A percentile compares a stretch with the other conserved stretches of the same genome.
These are phyloP conservation scores for Diatrype stigma DNA, from an alignment of 2,329 filamentous ascomycete species.

Conservation along the genomic window DNA sequence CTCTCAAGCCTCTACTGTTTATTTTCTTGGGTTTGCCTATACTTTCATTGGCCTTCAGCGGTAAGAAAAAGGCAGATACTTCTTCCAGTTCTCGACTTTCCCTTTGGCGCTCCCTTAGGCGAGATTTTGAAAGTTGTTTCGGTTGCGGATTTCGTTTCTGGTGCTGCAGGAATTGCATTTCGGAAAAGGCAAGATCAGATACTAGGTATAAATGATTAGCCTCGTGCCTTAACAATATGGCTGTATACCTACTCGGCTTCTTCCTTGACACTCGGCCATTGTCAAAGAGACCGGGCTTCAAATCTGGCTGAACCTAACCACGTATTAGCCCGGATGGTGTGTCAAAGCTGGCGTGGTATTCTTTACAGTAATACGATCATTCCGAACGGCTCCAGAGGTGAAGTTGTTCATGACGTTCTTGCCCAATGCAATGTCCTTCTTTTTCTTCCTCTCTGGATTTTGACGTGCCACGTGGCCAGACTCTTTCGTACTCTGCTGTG, in stretches of 20 bases:
- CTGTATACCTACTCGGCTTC: constrained; percentile 31
- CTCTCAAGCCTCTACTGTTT: neutral
- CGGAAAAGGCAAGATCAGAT: constrained; percentile 48
- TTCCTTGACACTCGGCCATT: constrained; percentile 35
- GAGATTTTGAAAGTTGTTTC: constrained; percentile 18
- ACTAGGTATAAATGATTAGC: constrained; percentile 34
- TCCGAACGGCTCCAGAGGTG: constrained; percentile 47
- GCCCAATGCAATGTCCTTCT: constrained; percentile 30
- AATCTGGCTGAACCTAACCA: constrained; percentile 21
- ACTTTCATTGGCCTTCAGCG: constrained; percentile 7
- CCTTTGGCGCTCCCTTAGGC: constrained; percentile 19
- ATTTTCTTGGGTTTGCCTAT: constrained; percentile 2
- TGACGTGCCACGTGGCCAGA: constrained; percentile 12
- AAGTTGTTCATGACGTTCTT: constrained; percentile 54
- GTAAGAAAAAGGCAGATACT: constrained; percentile 33
- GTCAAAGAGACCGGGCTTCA: constrained; percentile 40
- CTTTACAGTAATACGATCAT: constrained; percentile 49
- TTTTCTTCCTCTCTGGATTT: constrained; percentile 17
- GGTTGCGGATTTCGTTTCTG: constrained; percentile 14
- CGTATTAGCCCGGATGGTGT: constrained; percentile 7
- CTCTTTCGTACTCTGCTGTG: constrained; percentile 17
- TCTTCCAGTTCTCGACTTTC: constrained; percentile 31
- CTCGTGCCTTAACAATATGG: neutral
- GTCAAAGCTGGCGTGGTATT: neutral
- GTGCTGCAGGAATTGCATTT: constrained; percentile 42